These are phyloP conservation scores for Backusella westeae DNA, from an alignment of 192 early-diverging fungal species.

Conservation along the genomic window DNA sequence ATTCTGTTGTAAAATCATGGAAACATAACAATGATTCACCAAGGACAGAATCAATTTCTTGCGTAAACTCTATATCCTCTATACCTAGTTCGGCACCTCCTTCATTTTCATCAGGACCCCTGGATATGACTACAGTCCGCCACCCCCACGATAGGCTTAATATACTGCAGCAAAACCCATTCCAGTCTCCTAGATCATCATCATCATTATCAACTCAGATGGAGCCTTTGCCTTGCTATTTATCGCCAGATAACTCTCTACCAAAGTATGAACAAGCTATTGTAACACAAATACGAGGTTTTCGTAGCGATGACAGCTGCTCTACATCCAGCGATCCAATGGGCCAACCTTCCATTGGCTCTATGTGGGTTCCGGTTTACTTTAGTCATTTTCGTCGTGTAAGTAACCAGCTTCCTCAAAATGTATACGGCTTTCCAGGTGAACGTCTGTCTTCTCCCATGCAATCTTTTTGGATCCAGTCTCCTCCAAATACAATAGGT, in stretches of 20 bases:
- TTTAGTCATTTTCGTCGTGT: not conserved
- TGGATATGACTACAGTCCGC: not conserved
- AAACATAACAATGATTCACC: not conserved
- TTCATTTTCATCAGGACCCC: slow-evolving; percentile 13
- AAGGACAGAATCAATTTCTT: not conserved
- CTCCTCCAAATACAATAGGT: not conserved
- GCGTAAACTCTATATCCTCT: slow-evolving; percentile 1
- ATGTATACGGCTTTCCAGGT: not conserved
- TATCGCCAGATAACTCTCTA: slow-evolving; percentile 2
- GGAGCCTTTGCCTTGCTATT: slow-evolving; percentile 14
- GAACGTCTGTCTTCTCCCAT: not conserved
- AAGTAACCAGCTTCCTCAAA: slow-evolving; percentile 4
- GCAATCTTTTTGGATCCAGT: not conserved
- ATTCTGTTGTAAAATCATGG: not conserved
- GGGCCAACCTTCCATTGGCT: not conserved
- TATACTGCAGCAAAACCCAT: not conserved
- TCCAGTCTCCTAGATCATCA: not conserved
- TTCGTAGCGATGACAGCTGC: not conserved
- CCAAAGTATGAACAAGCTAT: slow-evolving; percentile 28
- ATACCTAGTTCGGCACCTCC: slow-evolving; percentile 18
- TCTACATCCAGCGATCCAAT: not conserved
- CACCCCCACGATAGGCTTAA: not conserved
- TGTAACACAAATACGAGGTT: slow-evolving; percentile 21
- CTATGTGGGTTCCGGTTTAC: slow-evolving; percentile 7
- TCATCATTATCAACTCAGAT: not conserved